Conservation (phyloP, 23 red algal species). For the Cyanidioschyzon merolae region DNA sequence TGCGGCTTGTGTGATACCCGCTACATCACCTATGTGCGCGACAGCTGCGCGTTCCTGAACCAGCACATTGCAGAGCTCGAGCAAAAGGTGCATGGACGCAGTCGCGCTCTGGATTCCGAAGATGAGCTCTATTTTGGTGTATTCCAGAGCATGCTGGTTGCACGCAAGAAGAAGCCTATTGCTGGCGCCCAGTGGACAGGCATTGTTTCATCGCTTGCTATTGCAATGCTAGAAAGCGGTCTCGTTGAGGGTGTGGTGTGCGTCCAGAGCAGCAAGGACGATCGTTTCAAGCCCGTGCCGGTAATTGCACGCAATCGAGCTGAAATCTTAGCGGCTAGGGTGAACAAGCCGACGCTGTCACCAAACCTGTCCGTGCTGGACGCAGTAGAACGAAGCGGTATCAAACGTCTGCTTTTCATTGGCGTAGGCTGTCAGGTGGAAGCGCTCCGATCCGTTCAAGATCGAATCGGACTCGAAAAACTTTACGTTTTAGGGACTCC, state of each 20-base stretch:
- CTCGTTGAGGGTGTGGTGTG: conserved; percentile 23
- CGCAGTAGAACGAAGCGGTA: conserved; percentile 17
- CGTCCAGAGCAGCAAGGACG: conserved; percentile 11
- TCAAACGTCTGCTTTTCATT: conserved; percentile 5
- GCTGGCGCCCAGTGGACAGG: conserved; percentile 25
- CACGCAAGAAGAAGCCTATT: conserved; percentile 4
- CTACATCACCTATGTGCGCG: conserved; percentile 30
- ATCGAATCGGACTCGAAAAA: conserved; percentile 20
- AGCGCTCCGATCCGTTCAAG: conserved; percentile 23
- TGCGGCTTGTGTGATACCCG: conserved; percentile 33
- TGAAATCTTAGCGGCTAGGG: conserved; percentile 12
- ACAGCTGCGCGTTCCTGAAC: conserved; percentile 25
- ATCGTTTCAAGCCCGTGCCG: conserved; percentile 25
- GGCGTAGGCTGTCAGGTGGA: conserved; percentile 31
- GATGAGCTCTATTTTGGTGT: conserved; percentile 36
- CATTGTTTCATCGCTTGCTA: conserved; percentile 22
- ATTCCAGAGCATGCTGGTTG: conserved; percentile 12
- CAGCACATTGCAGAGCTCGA: conserved; percentile 24
- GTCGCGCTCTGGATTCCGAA: conserved; percentile 1
- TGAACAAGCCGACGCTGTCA: conserved; percentile 31
- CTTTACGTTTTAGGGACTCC: conserved; percentile 30
- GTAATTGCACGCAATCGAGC: conserved; percentile 10
- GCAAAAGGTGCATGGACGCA: conserved; percentile 1
- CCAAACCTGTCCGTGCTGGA: conserved; percentile 30
- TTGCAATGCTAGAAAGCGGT: conserved; percentile 12